Evolutionary conservation across 371 early-diverging fungal genomes (phyloP).

Genomic region (Rhizopus arrhizus): DNA sequence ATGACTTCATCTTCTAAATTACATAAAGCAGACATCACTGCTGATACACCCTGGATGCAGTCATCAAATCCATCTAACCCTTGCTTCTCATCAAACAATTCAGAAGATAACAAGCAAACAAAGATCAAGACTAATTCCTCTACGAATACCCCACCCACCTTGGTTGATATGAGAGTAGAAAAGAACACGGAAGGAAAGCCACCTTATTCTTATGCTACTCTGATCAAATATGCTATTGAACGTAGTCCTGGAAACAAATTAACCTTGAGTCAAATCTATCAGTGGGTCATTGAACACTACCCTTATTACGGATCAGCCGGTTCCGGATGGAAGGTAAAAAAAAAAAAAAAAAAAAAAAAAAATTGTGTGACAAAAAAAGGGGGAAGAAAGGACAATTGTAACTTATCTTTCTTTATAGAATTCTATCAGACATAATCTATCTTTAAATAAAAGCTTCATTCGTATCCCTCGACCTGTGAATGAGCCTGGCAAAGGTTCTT

Average conservation of each 20-base stretch:
- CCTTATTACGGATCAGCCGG: constrained; percentile 78
- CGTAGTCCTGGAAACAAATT: constrained; percentile 66
- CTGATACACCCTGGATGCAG: constrained; percentile 21
- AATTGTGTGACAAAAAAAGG: background rate
- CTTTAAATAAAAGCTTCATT: constrained; percentile 92
- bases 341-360: background rate
- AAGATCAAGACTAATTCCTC: background rate
- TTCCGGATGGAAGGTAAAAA: constrained; percentile 74
- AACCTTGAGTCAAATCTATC: constrained; percentile 88
- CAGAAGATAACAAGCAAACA: constrained; percentile 7
- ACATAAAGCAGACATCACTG: constrained; percentile 13
- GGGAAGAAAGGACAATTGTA: background rate
- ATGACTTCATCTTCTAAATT: constrained; percentile 22
- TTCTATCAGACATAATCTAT: constrained; percentile 97
- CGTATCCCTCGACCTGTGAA: constrained; percentile 87
- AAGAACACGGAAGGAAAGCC: constrained; percentile 62
- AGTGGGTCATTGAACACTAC: constrained; percentile 78
- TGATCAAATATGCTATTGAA: constrained; percentile 87
- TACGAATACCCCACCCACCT: constrained; percentile 4
- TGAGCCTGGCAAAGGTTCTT: constrained; percentile 96
- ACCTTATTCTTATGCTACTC: constrained; percentile 85
- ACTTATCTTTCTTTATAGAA: constrained; percentile 62
- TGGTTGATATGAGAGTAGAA: constrained; percentile 25
- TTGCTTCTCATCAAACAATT: background rate
- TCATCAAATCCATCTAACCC: background rate